Evolutionary conservation across 345 rosid genomes (phyloP), one percentile per base, ranked within the genome.

Genomic region (Erodium maritimum): DNA sequence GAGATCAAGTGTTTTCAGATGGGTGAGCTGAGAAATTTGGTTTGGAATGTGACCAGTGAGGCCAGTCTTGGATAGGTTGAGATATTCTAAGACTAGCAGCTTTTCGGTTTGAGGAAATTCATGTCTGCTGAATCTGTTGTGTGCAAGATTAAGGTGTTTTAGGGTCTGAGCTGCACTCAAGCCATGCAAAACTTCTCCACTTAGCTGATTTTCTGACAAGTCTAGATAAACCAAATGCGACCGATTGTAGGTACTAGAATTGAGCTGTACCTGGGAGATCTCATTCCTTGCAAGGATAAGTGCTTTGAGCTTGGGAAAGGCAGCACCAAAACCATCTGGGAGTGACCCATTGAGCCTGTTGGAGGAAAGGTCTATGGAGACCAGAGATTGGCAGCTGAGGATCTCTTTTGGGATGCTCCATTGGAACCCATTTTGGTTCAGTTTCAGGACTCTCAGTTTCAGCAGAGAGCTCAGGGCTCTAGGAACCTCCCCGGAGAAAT

Each of bases 131-230:
- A 88, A 88, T 68, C 96, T 75, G 65, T 88, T 91, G 69, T 62
- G 73, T 50, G 98, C 98, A 57, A 91, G 83, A 77, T 76, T 88
- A 25, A 91, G 82, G 72, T 86, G 63, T 63, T 75, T 88, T 62
- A 91, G 85, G 67, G 81, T 81, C 69, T 59, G 70, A 20, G 78
- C 70, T 64, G 68, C 69, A 52, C 66, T 78, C 60, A 82, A 71
- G 70, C 69, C 64, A 33, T 69, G 74, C 33, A 81, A 69, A 54
- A 86, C 69, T 62, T 84, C 87, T 61, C 96, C 98, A 65, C 78
- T 80, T 18, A 91, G 79, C 62, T 82, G 79, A 76, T 91, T 91
- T 64, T 88, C 87, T 66, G 98, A 91, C 67, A 88, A 77, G 76
- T 91, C 98, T 51, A 88, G 74, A 76, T 77, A 63, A 72, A 81